Evolutionary conservation across 2,329 filamentous ascomycete genomes (phyloP).

Genomic region (Aureobasidium sp.): DNA sequence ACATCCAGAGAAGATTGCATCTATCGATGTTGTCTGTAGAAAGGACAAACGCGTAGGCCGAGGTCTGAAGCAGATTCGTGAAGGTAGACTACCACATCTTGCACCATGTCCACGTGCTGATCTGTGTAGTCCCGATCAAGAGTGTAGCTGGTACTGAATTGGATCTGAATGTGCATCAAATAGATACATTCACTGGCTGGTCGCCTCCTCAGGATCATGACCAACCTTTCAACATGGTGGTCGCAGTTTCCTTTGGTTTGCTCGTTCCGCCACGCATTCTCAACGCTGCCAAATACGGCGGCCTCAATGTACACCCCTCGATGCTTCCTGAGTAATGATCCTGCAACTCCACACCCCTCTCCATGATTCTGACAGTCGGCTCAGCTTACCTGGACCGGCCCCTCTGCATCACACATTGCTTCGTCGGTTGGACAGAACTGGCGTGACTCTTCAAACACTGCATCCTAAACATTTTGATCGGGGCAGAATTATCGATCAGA

Average conservation of each 20-base stretch:
- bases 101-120: conserved; percentile 13
- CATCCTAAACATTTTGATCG: conserved; percentile 70
- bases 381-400: conserved; percentile 72
- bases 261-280: conserved; percentile 78
- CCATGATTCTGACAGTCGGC: conserved; percentile 17
- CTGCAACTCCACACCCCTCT: neutral
- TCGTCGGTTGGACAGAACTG: conserved; percentile 52
- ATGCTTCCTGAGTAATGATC: conserved; percentile 67
- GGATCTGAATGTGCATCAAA: conserved; percentile 61
- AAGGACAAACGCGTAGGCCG: conserved; percentile 73
- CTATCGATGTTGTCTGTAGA: conserved; percentile 79
- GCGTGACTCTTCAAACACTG: conserved; percentile 81
- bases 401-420: conserved; percentile 83
- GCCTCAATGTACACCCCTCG: conserved; percentile 89
- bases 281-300: conserved; percentile 65
- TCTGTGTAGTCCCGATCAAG: conserved; percentile 62
- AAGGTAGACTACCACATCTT: conserved; percentile 47
- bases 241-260: conserved; percentile 91
- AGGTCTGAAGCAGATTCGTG: conserved; percentile 59
- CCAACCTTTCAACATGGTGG: conserved; percentile 62
- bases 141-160: conserved; percentile 52
- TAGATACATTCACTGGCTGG: conserved; percentile 80
- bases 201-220: conserved; percentile 49
- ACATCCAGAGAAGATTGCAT: conserved; percentile 54
- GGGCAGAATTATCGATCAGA: conserved; percentile 66